These are phyloP conservation scores for Cyclostephanos invisitatus DNA, from an alignment of 108 stramenopile genomes.

Conservation along the genomic window DNA sequence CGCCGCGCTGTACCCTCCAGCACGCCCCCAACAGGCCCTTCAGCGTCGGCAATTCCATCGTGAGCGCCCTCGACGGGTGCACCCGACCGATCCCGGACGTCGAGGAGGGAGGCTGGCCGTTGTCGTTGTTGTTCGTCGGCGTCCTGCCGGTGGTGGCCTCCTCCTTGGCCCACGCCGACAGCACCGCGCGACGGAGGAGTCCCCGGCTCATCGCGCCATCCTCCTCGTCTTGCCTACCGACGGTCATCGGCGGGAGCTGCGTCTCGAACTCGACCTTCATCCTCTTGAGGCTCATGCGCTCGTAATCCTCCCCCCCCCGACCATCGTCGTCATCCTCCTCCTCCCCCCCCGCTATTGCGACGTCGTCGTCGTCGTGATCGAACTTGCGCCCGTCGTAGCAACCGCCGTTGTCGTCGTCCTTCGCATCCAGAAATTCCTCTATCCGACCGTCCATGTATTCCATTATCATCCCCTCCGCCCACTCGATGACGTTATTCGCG, in stretches of 20 bases:
- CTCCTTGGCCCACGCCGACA: constrained; percentile 40
- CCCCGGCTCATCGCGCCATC: not conserved
- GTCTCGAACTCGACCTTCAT: constrained; percentile 4
- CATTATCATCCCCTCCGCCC: constrained; percentile 84
- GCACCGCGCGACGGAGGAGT: constrained; percentile 12
- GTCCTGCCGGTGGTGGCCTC: constrained; percentile 38
- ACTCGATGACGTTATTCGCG: constrained; percentile 45
- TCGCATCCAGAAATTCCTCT: constrained; percentile 9
- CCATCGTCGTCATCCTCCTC: too few species aligned
- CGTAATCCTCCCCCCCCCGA: too few species aligned
- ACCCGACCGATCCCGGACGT: not conserved
- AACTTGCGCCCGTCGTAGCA: constrained; percentile 1
- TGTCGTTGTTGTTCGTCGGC: constrained; percentile 10
- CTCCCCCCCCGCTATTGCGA: too few species aligned
- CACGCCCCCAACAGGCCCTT: constrained; percentile 7
- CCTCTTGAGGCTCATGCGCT: not conserved
- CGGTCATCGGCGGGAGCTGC: not conserved
- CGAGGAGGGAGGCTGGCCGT: not conserved
- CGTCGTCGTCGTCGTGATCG: not conserved
- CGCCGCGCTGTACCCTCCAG: constrained; percentile 10
- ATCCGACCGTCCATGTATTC: constrained; percentile 59
- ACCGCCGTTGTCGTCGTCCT: not conserved
- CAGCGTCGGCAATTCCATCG: constrained; percentile 2
- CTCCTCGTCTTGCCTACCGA: not conserved
- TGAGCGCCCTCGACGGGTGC: not conserved